phyloP scores from a whole-genome alignment of 176 grass and related monocot genomes.

The Ensete glaucum region DNA sequence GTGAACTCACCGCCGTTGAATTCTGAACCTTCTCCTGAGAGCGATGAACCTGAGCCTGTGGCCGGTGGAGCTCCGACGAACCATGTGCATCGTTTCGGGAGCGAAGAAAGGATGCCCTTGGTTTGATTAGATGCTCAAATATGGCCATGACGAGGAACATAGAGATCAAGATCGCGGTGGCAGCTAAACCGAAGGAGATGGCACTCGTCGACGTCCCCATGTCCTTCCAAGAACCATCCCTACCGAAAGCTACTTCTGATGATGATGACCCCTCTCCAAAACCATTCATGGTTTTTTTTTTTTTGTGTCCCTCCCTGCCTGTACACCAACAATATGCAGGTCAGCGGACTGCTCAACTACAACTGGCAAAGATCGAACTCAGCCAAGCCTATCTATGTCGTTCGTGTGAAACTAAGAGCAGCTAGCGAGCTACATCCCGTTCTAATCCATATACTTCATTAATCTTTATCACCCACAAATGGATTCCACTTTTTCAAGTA shows the following conservation, averaged over 20 bases:
- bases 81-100: background rate
- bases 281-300: slow-evolving; percentile 34
- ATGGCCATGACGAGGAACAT: slow-evolving; percentile 97
- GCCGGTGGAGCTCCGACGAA: background rate
- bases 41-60: slow-evolving; percentile 1
- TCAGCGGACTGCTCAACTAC: background rate
- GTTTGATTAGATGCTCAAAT: slow-evolving; percentile 90
- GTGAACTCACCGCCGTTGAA: slow-evolving; percentile 27
- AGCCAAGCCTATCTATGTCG: background rate
- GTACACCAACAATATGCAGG: background rate
- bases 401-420: background rate
- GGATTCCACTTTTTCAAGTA: no score
- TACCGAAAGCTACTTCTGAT: slow-evolving; percentile 24
- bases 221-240: slow-evolving; percentile 45
- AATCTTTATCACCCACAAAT: no score
- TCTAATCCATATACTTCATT: no score
- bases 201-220: slow-evolving; percentile 85
- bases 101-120: slow-evolving; percentile 29
- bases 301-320: background rate
- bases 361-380: background rate
- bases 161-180: slow-evolving; percentile 75
- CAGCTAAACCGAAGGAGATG: slow-evolving; percentile 84
- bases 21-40: slow-evolving; percentile 40
- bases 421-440: no score
- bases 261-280: slow-evolving; percentile 35